Percentiles rank a stretch among this genome's conserved stretches.
Conservation (phyloP, 1,139 yeast species). For the Debaryomycetaceae sp. region DNA sequence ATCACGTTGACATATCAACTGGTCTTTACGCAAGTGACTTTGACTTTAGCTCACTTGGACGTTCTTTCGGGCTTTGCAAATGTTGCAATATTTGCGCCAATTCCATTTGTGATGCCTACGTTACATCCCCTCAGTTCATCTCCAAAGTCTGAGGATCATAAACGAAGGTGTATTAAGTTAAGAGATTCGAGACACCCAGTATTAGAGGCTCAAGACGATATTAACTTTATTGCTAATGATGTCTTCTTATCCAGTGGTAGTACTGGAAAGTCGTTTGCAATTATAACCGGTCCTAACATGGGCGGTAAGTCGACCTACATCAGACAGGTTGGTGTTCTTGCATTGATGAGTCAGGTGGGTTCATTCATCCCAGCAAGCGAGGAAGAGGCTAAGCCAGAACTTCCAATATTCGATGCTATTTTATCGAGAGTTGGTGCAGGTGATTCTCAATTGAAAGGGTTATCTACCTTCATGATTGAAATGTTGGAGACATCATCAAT, state of each 20-base stretch:
- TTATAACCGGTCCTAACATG: conserved; percentile 98
- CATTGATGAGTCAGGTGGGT: conserved; percentile 88
- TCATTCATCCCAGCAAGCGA: conserved; percentile 70
- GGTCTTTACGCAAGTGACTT: conserved; percentile 65
- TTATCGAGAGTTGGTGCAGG: conserved; percentile 98
- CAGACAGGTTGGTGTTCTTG: conserved; percentile 85
- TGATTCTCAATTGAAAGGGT: conserved; percentile 93
- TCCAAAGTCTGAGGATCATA: conserved; percentile 23
- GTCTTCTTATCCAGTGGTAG: conserved; percentile 43
- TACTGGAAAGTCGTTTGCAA: conserved; percentile 58
- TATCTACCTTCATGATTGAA: conserved; percentile 96
- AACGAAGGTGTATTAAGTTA: conserved; percentile 52
- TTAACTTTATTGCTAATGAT: conserved; percentile 85
- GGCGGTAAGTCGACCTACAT: conserved; percentile 97
- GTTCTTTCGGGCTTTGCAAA: conserved; percentile 85
- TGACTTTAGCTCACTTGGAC: conserved; percentile 70
- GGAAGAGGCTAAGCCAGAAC: conserved; percentile 53
- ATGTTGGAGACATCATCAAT: conserved; percentile 96
- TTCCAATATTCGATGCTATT: conserved; percentile 85
- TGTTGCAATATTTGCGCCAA: conserved; percentile 79
- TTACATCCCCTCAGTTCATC: conserved; percentile 45
- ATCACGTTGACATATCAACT: conserved; percentile 80
- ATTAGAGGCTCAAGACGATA: conserved; percentile 85
- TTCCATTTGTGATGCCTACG: conserved; percentile 72
- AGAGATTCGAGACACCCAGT: conserved; percentile 89